Evolutionary conservation across 805 yeast genomes (phyloP).

Genomic region (Kuraishia hungarica): DNA sequence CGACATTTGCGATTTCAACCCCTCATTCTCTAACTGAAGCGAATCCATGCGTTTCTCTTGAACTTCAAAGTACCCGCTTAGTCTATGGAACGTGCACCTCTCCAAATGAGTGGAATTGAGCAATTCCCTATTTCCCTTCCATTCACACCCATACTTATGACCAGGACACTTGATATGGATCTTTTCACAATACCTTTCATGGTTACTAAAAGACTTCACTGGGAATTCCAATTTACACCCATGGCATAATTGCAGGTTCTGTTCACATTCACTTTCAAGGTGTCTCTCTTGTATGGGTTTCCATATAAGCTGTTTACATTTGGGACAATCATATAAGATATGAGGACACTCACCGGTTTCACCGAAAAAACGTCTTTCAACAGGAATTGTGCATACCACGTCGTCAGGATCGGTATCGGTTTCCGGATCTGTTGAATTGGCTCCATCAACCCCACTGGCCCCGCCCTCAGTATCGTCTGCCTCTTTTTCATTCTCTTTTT

Average conservation of each 20-base stretch:
- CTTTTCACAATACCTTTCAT: constrained; percentile 32
- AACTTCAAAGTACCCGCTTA: constrained; percentile 15
- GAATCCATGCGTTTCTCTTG: constrained; percentile 20
- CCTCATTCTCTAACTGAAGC: constrained; percentile 27
- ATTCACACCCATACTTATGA: constrained; percentile 36
- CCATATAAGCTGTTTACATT: constrained; percentile 24
- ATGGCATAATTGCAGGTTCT: constrained; percentile 26
- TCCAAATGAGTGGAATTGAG: constrained; percentile 16
- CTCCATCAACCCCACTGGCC: too few relatives aligned
- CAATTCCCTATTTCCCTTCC: constrained; percentile 30
- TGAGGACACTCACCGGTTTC: constrained; percentile 29
- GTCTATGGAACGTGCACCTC: constrained; percentile 20
- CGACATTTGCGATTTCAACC: constrained; percentile 33
- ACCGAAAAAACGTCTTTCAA: not conserved
- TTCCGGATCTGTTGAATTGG: not conserved
- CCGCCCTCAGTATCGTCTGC: too few relatives aligned
- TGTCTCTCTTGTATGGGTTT: constrained; percentile 25
- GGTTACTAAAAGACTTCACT: constrained; percentile 26
- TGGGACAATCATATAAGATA: constrained; percentile 22
- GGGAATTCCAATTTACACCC: constrained; percentile 37
- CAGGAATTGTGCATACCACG: not conserved
- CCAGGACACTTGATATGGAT: constrained; percentile 39
- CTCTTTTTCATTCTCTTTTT: constrained; percentile 9
- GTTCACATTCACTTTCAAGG: constrained; percentile 27
- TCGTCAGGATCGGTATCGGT: not conserved